These are phyloP conservation scores for Kwoniella newhampshirensis DNA, from an alignment of 768 basidiomycete species.

Conservation along the genomic window DNA sequence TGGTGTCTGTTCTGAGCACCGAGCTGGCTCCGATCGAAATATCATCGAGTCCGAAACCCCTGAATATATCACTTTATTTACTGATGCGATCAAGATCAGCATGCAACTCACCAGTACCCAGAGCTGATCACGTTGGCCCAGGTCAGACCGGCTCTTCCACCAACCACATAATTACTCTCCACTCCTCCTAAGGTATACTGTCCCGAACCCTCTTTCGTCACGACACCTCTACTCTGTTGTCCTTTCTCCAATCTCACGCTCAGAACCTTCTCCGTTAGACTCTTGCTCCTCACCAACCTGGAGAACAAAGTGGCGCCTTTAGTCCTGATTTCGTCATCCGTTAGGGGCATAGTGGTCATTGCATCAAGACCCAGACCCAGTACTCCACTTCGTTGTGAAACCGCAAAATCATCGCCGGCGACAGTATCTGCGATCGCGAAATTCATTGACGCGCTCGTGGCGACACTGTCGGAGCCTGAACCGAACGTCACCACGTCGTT, in stretches of 20 bases:
- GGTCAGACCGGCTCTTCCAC: conserved; percentile 14
- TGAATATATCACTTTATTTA: background rate
- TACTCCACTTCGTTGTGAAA: conserved; percentile 15
- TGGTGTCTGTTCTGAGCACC: conserved; percentile 10
- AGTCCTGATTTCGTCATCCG: background rate
- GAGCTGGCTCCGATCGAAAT: conserved; percentile 23
- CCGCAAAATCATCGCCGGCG: conserved; percentile 6
- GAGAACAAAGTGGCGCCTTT: conserved; percentile 26
- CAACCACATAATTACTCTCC: conserved; percentile 18
- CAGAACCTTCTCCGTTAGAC: conserved; percentile 19
- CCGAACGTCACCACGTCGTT: conserved; percentile 15
- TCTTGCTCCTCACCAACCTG: conserved; percentile 15
- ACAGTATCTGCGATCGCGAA: conserved; percentile 19
- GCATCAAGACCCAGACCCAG: conserved; percentile 25
- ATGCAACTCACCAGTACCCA: conserved; percentile 27
- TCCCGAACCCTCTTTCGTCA: conserved; percentile 20
- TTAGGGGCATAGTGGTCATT: conserved; percentile 10
- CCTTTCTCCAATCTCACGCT: conserved; percentile 28
- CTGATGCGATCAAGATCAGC: background rate
- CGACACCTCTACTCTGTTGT: conserved; percentile 11
- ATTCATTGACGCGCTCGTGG: conserved; percentile 4
- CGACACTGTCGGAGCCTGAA: background rate
- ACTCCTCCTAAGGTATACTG: conserved; percentile 27
- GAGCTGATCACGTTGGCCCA: conserved; percentile 26
- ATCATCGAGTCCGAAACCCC: conserved; percentile 23